These are phyloP conservation scores for Penicillium desertorum DNA, from an alignment of 495 filamentous ascomycete genomes.

Conservation along the genomic window DNA sequence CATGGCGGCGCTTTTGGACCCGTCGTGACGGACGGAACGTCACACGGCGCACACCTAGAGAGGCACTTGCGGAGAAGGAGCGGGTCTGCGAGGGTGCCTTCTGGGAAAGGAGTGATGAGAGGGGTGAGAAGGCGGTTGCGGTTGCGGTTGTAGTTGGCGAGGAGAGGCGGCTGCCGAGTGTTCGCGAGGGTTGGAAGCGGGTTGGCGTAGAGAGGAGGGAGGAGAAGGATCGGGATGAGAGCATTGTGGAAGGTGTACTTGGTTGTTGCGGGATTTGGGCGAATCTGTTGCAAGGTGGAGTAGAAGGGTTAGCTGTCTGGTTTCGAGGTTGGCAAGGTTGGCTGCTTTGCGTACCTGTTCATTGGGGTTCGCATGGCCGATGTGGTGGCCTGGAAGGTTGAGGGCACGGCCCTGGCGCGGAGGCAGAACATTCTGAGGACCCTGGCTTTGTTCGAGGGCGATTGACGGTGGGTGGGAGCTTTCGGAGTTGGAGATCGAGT, in stretches of 20 bases:
- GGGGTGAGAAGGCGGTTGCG: slow-evolving; percentile 23
- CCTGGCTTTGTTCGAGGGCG: slow-evolving; percentile 3
- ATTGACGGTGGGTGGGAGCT: slow-evolving; percentile 10
- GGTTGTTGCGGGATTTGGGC: slow-evolving; percentile 24
- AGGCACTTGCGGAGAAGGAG: slow-evolving; percentile 43
- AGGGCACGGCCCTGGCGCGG: slow-evolving; percentile 36
- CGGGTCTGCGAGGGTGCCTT: slow-evolving; percentile 33
- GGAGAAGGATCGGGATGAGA: slow-evolving; percentile 29
- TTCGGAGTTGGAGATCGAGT: slow-evolving; percentile 13
- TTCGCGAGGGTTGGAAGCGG: slow-evolving; percentile 28
- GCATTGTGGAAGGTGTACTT: slow-evolving; percentile 14
- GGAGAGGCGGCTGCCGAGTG: slow-evolving; percentile 23
- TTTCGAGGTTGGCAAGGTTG: background rate
- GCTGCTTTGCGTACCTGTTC: slow-evolving; percentile 25
- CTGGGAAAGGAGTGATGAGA: slow-evolving; percentile 27
- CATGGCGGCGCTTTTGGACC: slow-evolving; percentile 70
- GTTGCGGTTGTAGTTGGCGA: slow-evolving; percentile 18
- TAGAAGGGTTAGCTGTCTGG: slow-evolving; percentile 3
- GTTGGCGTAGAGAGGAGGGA: slow-evolving; percentile 34
- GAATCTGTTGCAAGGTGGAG: slow-evolving; percentile 9
- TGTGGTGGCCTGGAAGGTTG: slow-evolving; percentile 18
- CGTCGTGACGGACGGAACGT: slow-evolving; percentile 67
- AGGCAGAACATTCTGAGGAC: slow-evolving; percentile 36
- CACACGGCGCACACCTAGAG: slow-evolving; percentile 53
- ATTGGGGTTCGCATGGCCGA: slow-evolving; percentile 21